Percentiles rank a stretch among this genome's conserved stretches.
phyloP scores from a whole-genome alignment of 441 rosid species.

The Euphorbia celastroides region DNA sequence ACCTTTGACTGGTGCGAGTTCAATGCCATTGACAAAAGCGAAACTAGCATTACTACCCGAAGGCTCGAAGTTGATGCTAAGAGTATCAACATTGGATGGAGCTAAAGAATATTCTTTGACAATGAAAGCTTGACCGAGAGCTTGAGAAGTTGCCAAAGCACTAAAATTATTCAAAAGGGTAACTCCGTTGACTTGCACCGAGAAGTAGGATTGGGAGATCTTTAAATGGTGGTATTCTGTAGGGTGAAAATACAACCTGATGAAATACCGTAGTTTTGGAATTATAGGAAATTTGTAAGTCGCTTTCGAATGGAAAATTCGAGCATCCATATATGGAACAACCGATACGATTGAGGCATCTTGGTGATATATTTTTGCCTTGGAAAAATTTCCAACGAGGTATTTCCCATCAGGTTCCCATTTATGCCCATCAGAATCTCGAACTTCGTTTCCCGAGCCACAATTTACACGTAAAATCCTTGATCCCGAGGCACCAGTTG shows the following conservation, averaged over 20 bases:
- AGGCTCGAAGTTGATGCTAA: conserved; percentile 44
- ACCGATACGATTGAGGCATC: conserved; percentile 50
- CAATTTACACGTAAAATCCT: conserved; percentile 26
- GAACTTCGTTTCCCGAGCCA: conserved; percentile 35
- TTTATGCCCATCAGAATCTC: conserved; percentile 41
- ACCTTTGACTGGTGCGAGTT: conserved; percentile 38
- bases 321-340: conserved; percentile 59
- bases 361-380: conserved; percentile 32
- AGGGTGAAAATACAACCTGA: conserved; percentile 57
- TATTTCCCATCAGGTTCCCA: conserved; percentile 47
- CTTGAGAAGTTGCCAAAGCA: conserved; percentile 50
- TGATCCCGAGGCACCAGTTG: too few species aligned
- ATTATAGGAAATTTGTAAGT: conserved; percentile 39
- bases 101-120: conserved; percentile 48
- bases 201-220: conserved; percentile 43
- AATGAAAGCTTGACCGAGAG: conserved; percentile 51
- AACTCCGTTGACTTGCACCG: conserved; percentile 36
- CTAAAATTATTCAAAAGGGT: conserved; percentile 57
- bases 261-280: conserved; percentile 26
- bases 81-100: conserved; percentile 22
- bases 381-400: conserved; percentile 24
- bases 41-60: conserved; percentile 32
- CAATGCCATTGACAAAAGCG: conserved; percentile 69
- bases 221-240: conserved; percentile 36
- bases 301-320: conserved; percentile 45